Evolutionary conservation across 257 asterid genomes (phyloP), one percentile per base, ranked within the genome.

Genomic region (Coffea canephora): DNA sequence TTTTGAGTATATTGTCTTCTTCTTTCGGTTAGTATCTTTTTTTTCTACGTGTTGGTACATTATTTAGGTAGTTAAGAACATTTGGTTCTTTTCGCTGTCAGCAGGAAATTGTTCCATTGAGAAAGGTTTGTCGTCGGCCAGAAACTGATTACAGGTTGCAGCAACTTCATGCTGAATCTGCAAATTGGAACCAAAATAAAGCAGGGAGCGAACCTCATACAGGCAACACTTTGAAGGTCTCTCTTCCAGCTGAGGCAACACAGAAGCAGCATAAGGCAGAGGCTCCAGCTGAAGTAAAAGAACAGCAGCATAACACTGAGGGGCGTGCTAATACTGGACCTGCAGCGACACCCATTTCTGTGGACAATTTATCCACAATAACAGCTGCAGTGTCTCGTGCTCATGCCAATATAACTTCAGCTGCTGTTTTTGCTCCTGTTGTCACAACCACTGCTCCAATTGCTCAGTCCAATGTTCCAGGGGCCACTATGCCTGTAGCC

Each of bases 81-180:
- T 72, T 31, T 61, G 69, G 77, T 25, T 52, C 13, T 52, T 3
- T n/a, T 23, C 46, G 69, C 39, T 43, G 69, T 82, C 69, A 48
- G 55, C 61, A 93, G 97, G 98, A 94, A 88, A 92, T 94, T 82
- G 98, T 94, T 71, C 91, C 94, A 14, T 82, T 87, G 71, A 87
- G 88, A 72, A 88, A 90, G 87, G 80, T 90, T 76, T 88, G 94
- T 50, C 89, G 92, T 72, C 80, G 92, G 74, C 94, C 91, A 48
- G 94, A 88, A 83, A 90, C 92, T 82, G 92, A 90, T 83, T 88
- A 85, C 73, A 85, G 94, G 85, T 73, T 90, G 87, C 91, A 84
- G 81, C 90, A 85, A 78, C 89, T 87, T 50, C 86, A 83, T 80
- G 82, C 87, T 18, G 86, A 80, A 64, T 71, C 83, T 71, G 80